Evolutionary conservation across 2,329 filamentous ascomycete genomes (phyloP).

Genomic region (Exophiala sp.): DNA sequence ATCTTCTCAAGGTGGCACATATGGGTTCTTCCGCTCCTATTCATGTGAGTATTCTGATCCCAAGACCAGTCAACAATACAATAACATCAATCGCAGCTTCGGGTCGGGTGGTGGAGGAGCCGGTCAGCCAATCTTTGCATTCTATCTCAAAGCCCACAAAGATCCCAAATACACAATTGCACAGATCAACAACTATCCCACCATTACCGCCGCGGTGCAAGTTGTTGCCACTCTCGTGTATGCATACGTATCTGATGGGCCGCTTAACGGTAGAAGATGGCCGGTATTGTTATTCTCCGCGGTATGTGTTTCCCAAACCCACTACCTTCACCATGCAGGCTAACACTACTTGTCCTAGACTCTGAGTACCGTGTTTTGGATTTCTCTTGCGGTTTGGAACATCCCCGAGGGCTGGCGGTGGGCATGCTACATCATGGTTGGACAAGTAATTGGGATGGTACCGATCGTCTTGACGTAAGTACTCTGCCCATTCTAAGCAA

Average conservation of each 20-base stretch:
- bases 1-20: constrained; percentile 17
- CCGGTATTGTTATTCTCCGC: constrained; percentile 11
- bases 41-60: constrained; percentile 4
- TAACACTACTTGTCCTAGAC: neutral
- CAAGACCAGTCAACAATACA: neutral
- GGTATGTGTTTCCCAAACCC: constrained; percentile 9
- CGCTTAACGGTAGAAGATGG: constrained; percentile 15
- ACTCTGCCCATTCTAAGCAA: neutral
- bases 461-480: constrained; percentile 47
- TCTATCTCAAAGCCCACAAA: constrained; percentile 24
- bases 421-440: constrained; percentile 54
- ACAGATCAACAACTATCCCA: constrained; percentile 28
- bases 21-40: constrained; percentile 12
- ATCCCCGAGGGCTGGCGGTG: constrained; percentile 54
- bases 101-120: constrained; percentile 6
- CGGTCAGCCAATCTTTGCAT: constrained; percentile 19
- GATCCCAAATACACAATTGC: constrained; percentile 31
- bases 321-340: neutral
- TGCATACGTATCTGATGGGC: constrained; percentile 24
- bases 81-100: constrained; percentile 5
- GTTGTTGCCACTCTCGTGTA: constrained; percentile 22
- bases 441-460: constrained; percentile 42
- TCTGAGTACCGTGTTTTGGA: constrained; percentile 41
- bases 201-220: constrained; percentile 16
- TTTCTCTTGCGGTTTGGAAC: constrained; percentile 44